Conservation (phyloP, 257 asterid genomes). For the Schizonepeta tenuifolia region DNA sequence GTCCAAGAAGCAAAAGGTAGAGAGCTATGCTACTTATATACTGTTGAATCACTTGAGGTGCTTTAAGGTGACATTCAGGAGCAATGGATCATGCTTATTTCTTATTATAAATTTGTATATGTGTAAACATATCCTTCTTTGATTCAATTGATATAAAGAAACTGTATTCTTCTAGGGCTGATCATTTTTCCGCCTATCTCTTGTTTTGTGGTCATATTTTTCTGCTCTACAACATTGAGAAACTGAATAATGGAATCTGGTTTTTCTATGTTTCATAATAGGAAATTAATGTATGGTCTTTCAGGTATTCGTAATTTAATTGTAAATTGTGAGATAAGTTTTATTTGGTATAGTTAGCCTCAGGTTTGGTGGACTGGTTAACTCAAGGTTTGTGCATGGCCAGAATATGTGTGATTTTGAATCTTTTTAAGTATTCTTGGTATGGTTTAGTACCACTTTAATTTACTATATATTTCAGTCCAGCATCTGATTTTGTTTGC, state of each 20-base stretch:
- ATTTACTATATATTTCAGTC: not conserved
- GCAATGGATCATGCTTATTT: not conserved
- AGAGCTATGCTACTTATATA: conserved; percentile 11
- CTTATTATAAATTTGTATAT: conserved; percentile 4
- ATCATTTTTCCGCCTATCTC: conserved; percentile 2
- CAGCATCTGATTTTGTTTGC: conserved; percentile 11
- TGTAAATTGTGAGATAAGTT: not conserved
- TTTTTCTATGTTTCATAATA: conserved; percentile 7
- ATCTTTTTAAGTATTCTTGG: conserved; percentile 8
- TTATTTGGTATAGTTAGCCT: conserved; percentile 6
- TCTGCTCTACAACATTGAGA: not conserved
- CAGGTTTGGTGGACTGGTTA: conserved; percentile 12
- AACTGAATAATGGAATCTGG: conserved; percentile 3
- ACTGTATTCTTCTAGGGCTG: not conserved
- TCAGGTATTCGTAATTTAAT: not conserved
- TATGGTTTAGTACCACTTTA: not conserved
- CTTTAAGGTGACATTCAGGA: not conserved
- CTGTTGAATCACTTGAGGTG: conserved; percentile 23
- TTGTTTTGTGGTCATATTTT: not conserved
- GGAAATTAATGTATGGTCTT: not conserved
- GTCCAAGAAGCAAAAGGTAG: conserved; percentile 75
- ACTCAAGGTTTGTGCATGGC: not conserved
- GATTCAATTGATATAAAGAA: not conserved
- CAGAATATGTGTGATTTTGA: not conserved
- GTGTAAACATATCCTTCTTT: not conserved